These are phyloP conservation scores for Eimeria acervulina DNA, from an alignment of 169 alveolate genomes.

Conservation along the genomic window DNA sequence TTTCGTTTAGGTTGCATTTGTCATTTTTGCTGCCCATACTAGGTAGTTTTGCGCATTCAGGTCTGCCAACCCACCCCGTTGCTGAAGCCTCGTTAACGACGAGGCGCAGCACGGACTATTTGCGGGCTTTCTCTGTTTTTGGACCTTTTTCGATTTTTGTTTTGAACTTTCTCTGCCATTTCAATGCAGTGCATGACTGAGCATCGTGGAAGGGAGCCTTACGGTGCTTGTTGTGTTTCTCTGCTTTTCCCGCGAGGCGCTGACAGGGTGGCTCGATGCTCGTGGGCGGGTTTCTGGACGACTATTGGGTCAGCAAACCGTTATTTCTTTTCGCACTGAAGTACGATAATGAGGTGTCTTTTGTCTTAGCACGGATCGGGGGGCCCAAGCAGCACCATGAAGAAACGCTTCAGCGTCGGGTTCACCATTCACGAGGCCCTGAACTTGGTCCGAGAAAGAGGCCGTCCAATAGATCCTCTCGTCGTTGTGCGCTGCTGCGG, in stretches of 20 bases:
- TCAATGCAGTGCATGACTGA: background rate
- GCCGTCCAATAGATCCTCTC: slow-evolving; percentile 83
- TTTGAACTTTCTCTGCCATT: background rate
- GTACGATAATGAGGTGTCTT: background rate
- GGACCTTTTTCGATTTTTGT: background rate
- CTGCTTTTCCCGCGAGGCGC: slow-evolving; percentile 33
- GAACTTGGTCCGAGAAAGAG: slow-evolving; percentile 60
- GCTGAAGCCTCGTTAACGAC: background rate
- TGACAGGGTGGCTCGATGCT: slow-evolving; percentile 36
- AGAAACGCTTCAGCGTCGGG: slow-evolving; percentile 81
- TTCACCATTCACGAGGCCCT: slow-evolving; percentile 85
- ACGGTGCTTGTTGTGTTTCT: background rate
- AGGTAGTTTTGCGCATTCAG: background rate
- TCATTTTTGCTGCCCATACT: background rate
- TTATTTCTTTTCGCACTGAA: background rate
- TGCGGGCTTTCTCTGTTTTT: background rate
- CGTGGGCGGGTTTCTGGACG: background rate
- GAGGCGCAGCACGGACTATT: background rate
- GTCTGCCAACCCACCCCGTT: background rate
- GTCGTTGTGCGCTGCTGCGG: slow-evolving; percentile 96
- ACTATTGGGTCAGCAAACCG: background rate
- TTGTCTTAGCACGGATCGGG: background rate
- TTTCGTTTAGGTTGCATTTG: background rate
- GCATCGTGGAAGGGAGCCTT: background rate
- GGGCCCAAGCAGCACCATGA: slow-evolving; percentile 33